These are phyloP conservation scores for Cyclocybe cylindracea DNA, from an alignment of 768 basidiomycete genomes.

Conservation along the genomic window DNA sequence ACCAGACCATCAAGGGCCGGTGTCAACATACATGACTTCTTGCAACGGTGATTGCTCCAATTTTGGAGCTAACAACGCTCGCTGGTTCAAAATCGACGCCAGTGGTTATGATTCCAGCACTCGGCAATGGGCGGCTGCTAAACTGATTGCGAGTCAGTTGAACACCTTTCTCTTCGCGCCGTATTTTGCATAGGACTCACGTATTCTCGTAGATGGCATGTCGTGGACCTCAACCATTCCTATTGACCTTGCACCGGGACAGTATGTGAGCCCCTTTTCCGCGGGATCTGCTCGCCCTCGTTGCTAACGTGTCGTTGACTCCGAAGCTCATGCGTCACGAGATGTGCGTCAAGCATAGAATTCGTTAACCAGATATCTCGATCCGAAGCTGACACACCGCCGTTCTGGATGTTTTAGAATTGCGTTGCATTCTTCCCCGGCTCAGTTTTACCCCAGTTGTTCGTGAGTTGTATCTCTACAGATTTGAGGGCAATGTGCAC, in stretches of 20 bases:
- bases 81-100: constrained; percentile 53
- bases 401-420: constrained; percentile 27
- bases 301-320: not conserved
- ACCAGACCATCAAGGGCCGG: constrained; percentile 49
- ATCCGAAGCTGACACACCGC: constrained; percentile 2
- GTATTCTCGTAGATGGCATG: constrained; percentile 28
- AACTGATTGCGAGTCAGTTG: constrained; percentile 40
- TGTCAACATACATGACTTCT: constrained; percentile 53
- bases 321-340: constrained; percentile 47
- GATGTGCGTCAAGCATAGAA: constrained; percentile 33
- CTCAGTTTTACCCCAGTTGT: constrained; percentile 53
- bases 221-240: constrained; percentile 48
- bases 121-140: constrained; percentile 43
- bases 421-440: constrained; percentile 43
- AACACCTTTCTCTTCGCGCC: not conserved
- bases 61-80: constrained; percentile 36
- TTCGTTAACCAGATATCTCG: not conserved
- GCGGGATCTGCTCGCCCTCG: not conserved
- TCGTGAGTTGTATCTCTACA: constrained; percentile 34
- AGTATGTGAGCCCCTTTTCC: constrained; percentile 43
- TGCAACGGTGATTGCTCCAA: constrained; percentile 45
- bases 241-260: constrained; percentile 38
- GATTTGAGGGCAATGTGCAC: constrained; percentile 5
- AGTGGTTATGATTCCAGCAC: constrained; percentile 39
- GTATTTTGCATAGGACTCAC: not conserved